phyloP scores from a whole-genome alignment of 2,329 filamentous ascomycete genomes.

The Colletotrichum australisinense region DNA sequence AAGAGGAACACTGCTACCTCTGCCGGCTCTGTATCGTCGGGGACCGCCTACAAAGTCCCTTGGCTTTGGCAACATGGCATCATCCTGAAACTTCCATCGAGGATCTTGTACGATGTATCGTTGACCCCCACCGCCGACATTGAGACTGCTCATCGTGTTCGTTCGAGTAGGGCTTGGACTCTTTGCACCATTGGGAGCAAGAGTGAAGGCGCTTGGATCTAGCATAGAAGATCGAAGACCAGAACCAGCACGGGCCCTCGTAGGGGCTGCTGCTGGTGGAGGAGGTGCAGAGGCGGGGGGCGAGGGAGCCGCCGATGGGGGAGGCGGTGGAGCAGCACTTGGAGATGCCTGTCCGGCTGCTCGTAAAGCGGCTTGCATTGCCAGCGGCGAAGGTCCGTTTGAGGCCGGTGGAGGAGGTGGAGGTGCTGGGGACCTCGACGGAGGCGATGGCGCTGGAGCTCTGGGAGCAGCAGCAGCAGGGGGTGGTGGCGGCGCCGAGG shows the following conservation, averaged over 20 bases:
- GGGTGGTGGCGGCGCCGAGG: conserved; percentile 53
- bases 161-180: conserved; percentile 58
- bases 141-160: conserved; percentile 39
- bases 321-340: conserved; percentile 49
- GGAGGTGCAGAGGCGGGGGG: conserved; percentile 51
- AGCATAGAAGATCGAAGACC: conserved; percentile 72
- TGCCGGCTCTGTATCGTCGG: conserved; percentile 87
- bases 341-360: conserved; percentile 55
- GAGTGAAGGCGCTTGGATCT: conserved; percentile 81
- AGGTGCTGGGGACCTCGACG: conserved; percentile 48
- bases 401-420: conserved; percentile 49
- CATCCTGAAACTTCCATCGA: conserved; percentile 89
- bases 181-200: conserved; percentile 71
- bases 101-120: conserved; percentile 77
- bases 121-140: conserved; percentile 42
- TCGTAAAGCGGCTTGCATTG: conserved; percentile 57
- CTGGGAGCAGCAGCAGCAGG: conserved; percentile 52
- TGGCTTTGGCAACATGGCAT: conserved; percentile 85
- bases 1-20: conserved; percentile 93
- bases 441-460: conserved; percentile 49
- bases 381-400: conserved; percentile 49
- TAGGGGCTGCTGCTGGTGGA: conserved; percentile 46
- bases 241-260: conserved; percentile 55
- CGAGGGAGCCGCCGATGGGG: conserved; percentile 51
- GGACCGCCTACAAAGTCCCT: conserved; percentile 80